These are phyloP conservation scores for Kwoniella mangroviensis DNA, from an alignment of 768 basidiomycete species.

Conservation along the genomic window DNA sequence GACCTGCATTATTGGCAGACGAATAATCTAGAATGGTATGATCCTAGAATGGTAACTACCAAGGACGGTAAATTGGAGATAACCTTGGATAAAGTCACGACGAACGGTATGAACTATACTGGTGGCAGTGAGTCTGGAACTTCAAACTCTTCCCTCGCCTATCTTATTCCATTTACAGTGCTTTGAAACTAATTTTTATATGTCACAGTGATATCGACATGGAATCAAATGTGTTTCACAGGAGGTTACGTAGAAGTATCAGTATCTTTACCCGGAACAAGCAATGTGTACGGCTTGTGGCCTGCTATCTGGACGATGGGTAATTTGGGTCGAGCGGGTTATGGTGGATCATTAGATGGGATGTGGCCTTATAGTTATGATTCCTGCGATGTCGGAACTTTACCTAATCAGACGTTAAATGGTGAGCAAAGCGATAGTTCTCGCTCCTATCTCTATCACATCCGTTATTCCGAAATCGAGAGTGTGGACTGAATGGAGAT, in stretches of 20 bases:
- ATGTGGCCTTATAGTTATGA: constrained; percentile 59
- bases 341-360: constrained; percentile 53
- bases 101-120: constrained; percentile 46
- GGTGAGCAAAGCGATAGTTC: constrained; percentile 41
- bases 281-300: constrained; percentile 55
- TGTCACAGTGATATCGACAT: constrained; percentile 48
- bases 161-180: not conserved
- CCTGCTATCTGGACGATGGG: constrained; percentile 56
- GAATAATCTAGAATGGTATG: constrained; percentile 58
- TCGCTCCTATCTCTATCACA: no score
- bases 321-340: constrained; percentile 59
- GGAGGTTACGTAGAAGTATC: constrained; percentile 49
- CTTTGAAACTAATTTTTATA: not conserved
- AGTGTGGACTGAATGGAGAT: not conserved
- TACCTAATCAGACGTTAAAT: constrained; percentile 75
- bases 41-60: constrained; percentile 58
- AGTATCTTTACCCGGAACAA: constrained; percentile 54
- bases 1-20: constrained; percentile 61
- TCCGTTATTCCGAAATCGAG: no score
- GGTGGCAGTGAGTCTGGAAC: constrained; percentile 40
- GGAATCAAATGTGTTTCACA: constrained; percentile 57
- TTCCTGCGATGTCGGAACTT: constrained; percentile 89
- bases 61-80: constrained; percentile 55
- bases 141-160: not conserved
- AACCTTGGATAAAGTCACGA: constrained; percentile 47